Evolutionary conservation across 805 yeast genomes (phyloP).

Genomic region (Suhomyces tanzawaensis): DNA sequence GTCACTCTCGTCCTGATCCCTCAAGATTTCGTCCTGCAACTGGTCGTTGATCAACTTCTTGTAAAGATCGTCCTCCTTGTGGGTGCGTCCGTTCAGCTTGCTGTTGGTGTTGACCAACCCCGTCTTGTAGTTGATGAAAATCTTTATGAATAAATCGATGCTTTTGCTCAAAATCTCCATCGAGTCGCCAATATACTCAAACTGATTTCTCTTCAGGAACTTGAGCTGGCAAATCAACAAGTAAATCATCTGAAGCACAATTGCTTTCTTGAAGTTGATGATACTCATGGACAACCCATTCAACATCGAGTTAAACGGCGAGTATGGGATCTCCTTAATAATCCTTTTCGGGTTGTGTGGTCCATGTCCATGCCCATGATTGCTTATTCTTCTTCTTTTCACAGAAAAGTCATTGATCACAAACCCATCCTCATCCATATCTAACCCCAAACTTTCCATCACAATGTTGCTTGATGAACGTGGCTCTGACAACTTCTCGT

Average conservation of each 20-base stretch:
- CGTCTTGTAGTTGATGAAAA: conserved; percentile 39
- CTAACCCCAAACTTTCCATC: conserved; percentile 38
- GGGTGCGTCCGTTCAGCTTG: conserved; percentile 15
- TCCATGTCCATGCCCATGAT: conserved; percentile 1
- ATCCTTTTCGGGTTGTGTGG: conserved; percentile 12
- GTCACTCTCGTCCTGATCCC: conserved; percentile 23
- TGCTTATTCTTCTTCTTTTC: conserved; percentile 27
- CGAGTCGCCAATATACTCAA: conserved; percentile 15
- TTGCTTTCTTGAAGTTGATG: conserved; percentile 42
- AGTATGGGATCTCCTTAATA: conserved; percentile 30
- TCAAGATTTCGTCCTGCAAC: conserved; percentile 35
- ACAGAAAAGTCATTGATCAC: conserved; percentile 44
- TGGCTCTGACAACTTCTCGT: conserved; percentile 8
- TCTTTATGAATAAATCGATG: conserved; percentile 33
- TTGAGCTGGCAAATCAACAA: conserved; percentile 40
- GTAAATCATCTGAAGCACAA: conserved; percentile 42
- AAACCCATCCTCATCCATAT: conserved; percentile 45
- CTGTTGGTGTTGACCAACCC: background rate
- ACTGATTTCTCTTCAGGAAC: conserved; percentile 27
- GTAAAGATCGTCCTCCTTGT: conserved; percentile 37
- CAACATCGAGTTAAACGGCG: conserved; percentile 41
- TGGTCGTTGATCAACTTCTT: conserved; percentile 39
- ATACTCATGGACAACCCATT: conserved; percentile 44
- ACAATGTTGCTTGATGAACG: conserved; percentile 18
- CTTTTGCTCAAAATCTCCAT: conserved; percentile 21